phyloP scores from a whole-genome alignment of 192 early-diverging fungal genomes.

The Umbelopsis sp. region DNA sequence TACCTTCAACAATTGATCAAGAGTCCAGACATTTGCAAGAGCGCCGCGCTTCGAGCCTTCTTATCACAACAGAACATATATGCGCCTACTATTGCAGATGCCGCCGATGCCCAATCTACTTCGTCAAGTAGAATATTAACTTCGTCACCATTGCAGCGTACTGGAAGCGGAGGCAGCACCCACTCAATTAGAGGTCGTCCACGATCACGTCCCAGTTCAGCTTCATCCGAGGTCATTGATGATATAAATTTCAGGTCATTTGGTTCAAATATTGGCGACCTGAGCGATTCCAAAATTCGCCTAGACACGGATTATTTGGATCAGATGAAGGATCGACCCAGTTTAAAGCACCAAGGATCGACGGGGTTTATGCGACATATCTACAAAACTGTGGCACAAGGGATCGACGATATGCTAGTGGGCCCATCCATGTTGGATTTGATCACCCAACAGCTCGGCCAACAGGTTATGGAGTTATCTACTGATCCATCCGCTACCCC shows the following conservation, averaged over 20 bases:
- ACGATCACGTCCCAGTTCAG: not conserved
- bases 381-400: slow-evolving; percentile 74
- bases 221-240: slow-evolving; percentile 3
- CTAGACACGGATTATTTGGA: not conserved
- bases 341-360: not conserved
- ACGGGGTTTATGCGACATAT: slow-evolving; percentile 65
- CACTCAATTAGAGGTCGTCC: not conserved
- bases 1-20: slow-evolving; percentile 69
- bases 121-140: not conserved
- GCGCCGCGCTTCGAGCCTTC: slow-evolving; percentile 68
- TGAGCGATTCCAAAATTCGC: not conserved
- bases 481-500: slow-evolving; percentile 18
- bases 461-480: slow-evolving; percentile 57
- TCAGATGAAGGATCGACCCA: not conserved
- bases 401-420: slow-evolving; percentile 69
- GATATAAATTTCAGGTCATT: not conserved
- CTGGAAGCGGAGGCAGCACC: not conserved
- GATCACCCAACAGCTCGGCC: slow-evolving; percentile 68
- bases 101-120: not conserved
- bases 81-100: slow-evolving; percentile 27
- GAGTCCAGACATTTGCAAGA: slow-evolving; percentile 59
- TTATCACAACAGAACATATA: slow-evolving; percentile 64
- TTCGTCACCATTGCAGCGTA: not conserved
- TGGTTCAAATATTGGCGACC: not conserved
- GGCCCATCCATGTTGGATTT: slow-evolving; percentile 71